These are phyloP conservation scores for Penicillium bialowiezense DNA, from an alignment of 495 filamentous ascomycete species.

Conservation along the genomic window DNA sequence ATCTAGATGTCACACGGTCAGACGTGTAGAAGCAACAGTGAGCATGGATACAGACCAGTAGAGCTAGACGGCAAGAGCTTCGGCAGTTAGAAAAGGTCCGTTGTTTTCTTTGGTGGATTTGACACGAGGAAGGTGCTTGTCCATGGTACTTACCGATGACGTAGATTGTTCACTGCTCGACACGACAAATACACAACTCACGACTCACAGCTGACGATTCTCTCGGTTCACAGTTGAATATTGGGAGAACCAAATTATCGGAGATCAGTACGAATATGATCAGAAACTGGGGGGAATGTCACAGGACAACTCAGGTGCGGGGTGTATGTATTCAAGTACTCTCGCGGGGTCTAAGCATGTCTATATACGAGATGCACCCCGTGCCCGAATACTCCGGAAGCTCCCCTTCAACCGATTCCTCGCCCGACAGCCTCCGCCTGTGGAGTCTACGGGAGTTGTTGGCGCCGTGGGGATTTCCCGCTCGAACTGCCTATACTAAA, in stretches of 20 bases:
- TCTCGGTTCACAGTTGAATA: no score
- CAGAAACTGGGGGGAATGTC: slow-evolving; percentile 3
- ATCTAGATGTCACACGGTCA: no score
- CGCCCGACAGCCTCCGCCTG: slow-evolving; percentile 5
- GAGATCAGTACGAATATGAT: background rate
- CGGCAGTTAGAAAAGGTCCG: background rate
- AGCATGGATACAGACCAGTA: no score
- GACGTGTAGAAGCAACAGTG: no score
- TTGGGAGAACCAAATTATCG: no score
- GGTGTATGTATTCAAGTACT: slow-evolving; percentile 3
- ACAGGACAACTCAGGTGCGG: slow-evolving; percentile 7
- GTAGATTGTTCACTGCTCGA: background rate
- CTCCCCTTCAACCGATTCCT: slow-evolving; percentile 5
- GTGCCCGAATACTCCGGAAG: no score
- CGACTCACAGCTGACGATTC: no score
- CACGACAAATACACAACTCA: no score
- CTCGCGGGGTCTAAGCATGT: slow-evolving; percentile 4
- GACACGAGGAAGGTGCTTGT: slow-evolving; percentile 6
- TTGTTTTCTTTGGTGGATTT: slow-evolving; percentile 10
- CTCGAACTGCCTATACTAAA: background rate
- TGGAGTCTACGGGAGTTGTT: background rate
- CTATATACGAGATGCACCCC: slow-evolving; percentile 4
- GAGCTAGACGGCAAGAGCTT: background rate
- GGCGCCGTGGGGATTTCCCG: background rate
- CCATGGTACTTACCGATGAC: slow-evolving; percentile 24